phyloP scores from a whole-genome alignment of 495 filamentous ascomycete genomes.

The Talaromyces stipitatus region DNA sequence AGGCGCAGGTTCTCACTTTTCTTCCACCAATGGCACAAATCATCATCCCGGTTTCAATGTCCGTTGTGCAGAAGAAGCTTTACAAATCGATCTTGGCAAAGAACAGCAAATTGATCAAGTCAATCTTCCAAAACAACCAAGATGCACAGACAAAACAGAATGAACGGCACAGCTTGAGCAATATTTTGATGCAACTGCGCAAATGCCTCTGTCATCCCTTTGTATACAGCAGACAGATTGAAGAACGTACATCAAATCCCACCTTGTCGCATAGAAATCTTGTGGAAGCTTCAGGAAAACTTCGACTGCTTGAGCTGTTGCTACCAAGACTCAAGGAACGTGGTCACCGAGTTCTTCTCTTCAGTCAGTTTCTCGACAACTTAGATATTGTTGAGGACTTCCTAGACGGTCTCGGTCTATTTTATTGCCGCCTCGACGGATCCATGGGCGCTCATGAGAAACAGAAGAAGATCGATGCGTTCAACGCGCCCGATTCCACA shows the following conservation, averaged over 20 bases:
- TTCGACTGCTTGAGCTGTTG: constrained; percentile 79
- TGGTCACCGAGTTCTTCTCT: constrained; percentile 90
- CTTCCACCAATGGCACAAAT: constrained; percentile 89
- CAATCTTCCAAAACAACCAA: constrained; percentile 63
- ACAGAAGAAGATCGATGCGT: constrained; percentile 87
- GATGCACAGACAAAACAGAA: constrained; percentile 43
- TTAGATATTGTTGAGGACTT: constrained; percentile 91
- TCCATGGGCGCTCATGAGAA: constrained; percentile 70
- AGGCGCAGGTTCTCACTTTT: constrained; percentile 80
- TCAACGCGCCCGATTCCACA: constrained; percentile 75
- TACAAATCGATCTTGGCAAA: constrained; percentile 90
- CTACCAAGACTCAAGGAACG: constrained; percentile 80
- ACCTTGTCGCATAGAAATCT: constrained; percentile 64
- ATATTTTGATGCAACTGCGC: constrained; percentile 90
- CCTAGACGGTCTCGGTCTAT: constrained; percentile 58
- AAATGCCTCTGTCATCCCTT: constrained; percentile 96
- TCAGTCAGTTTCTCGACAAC: constrained; percentile 91
- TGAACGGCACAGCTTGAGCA: constrained; percentile 75
- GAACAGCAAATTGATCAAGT: constrained; percentile 79
- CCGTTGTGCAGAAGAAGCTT: constrained; percentile 81
- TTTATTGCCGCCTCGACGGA: constrained; percentile 81
- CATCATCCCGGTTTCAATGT: constrained; percentile 91
- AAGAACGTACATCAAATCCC: constrained; percentile 57
- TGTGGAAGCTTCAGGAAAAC: constrained; percentile 85
- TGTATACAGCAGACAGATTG: constrained; percentile 80